These are phyloP conservation scores for Amanita phalloides DNA, from an alignment of 768 basidiomycete genomes.

Conservation along the genomic window DNA sequence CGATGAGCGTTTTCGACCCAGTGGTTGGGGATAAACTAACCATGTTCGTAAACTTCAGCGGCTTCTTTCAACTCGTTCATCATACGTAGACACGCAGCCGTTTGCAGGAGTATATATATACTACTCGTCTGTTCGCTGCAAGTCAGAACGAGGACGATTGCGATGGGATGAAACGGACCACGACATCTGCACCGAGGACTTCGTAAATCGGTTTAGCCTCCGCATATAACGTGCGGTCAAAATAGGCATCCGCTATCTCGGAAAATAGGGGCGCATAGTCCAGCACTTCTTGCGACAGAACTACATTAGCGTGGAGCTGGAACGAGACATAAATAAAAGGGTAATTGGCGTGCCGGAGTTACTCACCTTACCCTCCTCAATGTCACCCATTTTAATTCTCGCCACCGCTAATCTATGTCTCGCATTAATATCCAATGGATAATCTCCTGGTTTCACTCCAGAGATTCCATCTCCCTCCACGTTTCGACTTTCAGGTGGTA, in stretches of 20 bases:
- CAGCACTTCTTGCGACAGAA: slow-evolving; percentile 60
- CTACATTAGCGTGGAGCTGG: slow-evolving; percentile 67
- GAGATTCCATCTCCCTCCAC: slow-evolving; percentile 29
- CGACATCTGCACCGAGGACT: slow-evolving; percentile 60
- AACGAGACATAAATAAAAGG: not conserved
- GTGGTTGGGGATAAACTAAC: slow-evolving; percentile 27
- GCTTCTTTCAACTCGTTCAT: slow-evolving; percentile 68
- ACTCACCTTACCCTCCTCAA: slow-evolving; percentile 73
- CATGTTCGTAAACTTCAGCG: slow-evolving; percentile 73
- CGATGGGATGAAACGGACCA: slow-evolving; percentile 31
- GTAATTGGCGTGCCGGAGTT: not conserved
- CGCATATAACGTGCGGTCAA: slow-evolving; percentile 62
- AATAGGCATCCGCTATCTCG: slow-evolving; percentile 82
- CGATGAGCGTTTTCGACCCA: not conserved
- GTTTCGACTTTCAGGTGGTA: slow-evolving; percentile 13
- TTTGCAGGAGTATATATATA: slow-evolving; percentile 60
- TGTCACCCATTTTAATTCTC: slow-evolving; percentile 68
- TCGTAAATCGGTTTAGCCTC: slow-evolving; percentile 79
- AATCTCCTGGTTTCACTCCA: slow-evolving; percentile 36
- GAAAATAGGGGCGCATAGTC: slow-evolving; percentile 72
- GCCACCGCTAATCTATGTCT: slow-evolving; percentile 78
- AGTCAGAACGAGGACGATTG: not conserved
- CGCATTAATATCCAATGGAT: slow-evolving; percentile 63
- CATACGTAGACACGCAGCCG: slow-evolving; percentile 75
- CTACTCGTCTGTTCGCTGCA: slow-evolving; percentile 54